Percentiles rank a stretch among this genome's conserved stretches.
These are phyloP conservation scores for Halenospora varia DNA, from an alignment of 495 filamentous ascomycete genomes.

Conservation along the genomic window DNA sequence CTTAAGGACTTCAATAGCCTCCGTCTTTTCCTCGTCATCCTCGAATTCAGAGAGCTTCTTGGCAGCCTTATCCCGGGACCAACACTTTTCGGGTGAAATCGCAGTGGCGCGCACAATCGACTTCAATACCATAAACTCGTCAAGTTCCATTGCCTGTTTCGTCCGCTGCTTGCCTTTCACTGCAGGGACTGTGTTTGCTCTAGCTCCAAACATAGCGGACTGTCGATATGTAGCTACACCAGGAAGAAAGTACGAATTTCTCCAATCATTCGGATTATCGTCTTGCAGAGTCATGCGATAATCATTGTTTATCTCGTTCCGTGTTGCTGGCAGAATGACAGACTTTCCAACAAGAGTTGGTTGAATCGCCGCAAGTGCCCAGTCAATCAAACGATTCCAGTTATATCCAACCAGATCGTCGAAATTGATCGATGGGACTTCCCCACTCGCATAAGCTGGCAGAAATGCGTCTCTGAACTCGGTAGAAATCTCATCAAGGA, in stretches of 20 bases:
- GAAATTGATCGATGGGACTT: constrained; percentile 69
- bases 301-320: constrained; percentile 31
- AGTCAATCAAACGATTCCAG: constrained; percentile 71
- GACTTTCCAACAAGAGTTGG: constrained; percentile 31
- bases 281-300: constrained; percentile 30
- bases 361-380: constrained; percentile 44
- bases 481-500: constrained; percentile 64
- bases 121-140: constrained; percentile 41
- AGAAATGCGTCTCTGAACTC: constrained; percentile 76
- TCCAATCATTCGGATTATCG: constrained; percentile 38
- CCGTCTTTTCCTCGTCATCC: constrained; percentile 43
- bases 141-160: not conserved
- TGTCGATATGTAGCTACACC: constrained; percentile 40
- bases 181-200: constrained; percentile 13
- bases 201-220: constrained; percentile 27
- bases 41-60: constrained; percentile 38
- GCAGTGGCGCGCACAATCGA: constrained; percentile 60
- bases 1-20: constrained; percentile 54
- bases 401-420: constrained; percentile 68
- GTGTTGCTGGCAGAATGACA: constrained; percentile 21
- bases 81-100: constrained; percentile 46
- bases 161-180: not conserved
- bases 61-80: constrained; percentile 37
- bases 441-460: constrained; percentile 65
- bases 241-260: constrained; percentile 41